Evolutionary conservation across 306 rosid genomes (phyloP).

Genomic region (Cucumis cinereus): DNA sequence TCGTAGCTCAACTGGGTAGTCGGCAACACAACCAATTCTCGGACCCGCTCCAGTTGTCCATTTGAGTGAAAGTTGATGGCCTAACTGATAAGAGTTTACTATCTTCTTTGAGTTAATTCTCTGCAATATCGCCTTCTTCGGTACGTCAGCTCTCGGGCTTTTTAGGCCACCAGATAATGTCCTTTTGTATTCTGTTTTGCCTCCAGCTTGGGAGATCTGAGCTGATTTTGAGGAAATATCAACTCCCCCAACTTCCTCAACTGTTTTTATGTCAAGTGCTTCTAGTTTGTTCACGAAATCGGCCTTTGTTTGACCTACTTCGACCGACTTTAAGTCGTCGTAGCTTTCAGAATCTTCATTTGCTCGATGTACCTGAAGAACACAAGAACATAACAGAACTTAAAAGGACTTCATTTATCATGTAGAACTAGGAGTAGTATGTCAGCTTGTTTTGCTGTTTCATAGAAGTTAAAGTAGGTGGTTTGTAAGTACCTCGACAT

Average conservation of each 20-base stretch:
- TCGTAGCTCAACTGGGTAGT: conserved; percentile 72
- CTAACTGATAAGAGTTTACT: conserved; percentile 63
- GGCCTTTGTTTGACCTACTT: conserved; percentile 4
- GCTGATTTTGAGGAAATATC: conserved; percentile 21
- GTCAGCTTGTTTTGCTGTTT: background rate
- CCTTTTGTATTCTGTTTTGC: conserved; percentile 33
- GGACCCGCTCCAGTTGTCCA: conserved; percentile 99
- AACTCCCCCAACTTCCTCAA: conserved; percentile 16
- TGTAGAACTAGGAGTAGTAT: background rate
- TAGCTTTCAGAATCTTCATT: conserved; percentile 47
- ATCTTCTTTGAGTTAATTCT: conserved; percentile 85
- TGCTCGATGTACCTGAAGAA: conserved; percentile 44
- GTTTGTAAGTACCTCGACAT: conserved; percentile 50
- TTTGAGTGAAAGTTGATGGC: conserved; percentile 54
- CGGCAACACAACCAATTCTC: conserved; percentile 91
- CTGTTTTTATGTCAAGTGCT: conserved; percentile 7
- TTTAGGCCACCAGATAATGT: conserved; percentile 96
- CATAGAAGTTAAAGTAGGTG: background rate
- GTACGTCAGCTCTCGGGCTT: conserved; percentile 75
- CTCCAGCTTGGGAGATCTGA: conserved; percentile 14
- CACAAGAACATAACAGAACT: background rate
- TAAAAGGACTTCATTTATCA: background rate
- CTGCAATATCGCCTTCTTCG: conserved; percentile 50
- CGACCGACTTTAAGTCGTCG: conserved; percentile 21
- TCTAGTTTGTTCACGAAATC: background rate